Conservation (phyloP, 176 grass and related monocot genomes). For the Oryza officinalis region DNA sequence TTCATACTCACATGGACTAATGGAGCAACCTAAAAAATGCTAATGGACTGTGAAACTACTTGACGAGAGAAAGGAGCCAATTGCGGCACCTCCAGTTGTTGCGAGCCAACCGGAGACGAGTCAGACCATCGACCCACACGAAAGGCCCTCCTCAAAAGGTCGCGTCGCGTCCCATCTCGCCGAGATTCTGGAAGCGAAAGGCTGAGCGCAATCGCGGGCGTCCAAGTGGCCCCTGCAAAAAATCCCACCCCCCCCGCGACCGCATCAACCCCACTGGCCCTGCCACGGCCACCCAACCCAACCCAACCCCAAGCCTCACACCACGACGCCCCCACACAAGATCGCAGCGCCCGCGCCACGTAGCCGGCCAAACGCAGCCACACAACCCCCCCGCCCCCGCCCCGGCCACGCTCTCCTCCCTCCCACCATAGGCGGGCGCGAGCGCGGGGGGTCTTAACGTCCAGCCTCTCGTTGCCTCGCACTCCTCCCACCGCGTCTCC, state of each 20-base stretch:
- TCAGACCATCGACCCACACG: not conserved
- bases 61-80: no score
- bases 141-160: not conserved
- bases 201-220: not conserved
- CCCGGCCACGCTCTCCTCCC: slow-evolving; percentile 38
- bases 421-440: slow-evolving; percentile 20
- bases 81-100: not conserved
- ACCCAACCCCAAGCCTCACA: not conserved
- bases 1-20: not conserved
- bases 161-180: not conserved
- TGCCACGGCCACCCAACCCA: slow-evolving; percentile 2
- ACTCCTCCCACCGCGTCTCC: not conserved
- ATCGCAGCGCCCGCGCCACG: slow-evolving; percentile 20
- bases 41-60: not conserved
- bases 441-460: not conserved
- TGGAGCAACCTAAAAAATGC: not conserved
- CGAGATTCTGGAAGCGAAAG: not conserved
- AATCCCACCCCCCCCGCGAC: slow-evolving; percentile 15
- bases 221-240: slow-evolving; percentile 41
- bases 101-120: not conserved
- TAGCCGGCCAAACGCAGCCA: slow-evolving; percentile 43
- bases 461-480: not conserved
- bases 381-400: slow-evolving; percentile 8
- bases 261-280: slow-evolving; percentile 24
- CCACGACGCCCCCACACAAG: not conserved